These are phyloP conservation scores for Paecilomyces variotii DNA, from an alignment of 2,329 filamentous ascomycete genomes.

Conservation along the genomic window DNA sequence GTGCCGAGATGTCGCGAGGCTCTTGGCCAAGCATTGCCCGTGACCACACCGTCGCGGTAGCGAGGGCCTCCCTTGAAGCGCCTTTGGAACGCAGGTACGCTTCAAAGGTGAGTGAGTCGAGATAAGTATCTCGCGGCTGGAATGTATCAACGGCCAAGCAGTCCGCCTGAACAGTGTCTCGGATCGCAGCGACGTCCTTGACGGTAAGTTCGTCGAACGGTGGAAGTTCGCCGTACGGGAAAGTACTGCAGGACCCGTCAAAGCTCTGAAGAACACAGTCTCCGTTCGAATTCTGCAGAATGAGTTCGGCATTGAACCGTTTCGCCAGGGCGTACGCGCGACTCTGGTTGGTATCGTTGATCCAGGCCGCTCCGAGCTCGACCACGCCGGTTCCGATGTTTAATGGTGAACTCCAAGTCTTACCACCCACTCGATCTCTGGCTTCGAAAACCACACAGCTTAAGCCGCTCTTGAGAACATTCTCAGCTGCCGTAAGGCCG, in stretches of 20 bases:
- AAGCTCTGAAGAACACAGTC: conserved; percentile 23
- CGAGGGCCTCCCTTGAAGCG: too few species aligned
- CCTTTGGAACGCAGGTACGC: too few species aligned
- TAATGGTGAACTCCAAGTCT: conserved; percentile 24
- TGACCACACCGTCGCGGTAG: conserved; percentile 25
- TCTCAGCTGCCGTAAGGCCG: too few species aligned
- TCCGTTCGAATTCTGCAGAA: conserved; percentile 23
- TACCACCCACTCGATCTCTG: conserved; percentile 37
- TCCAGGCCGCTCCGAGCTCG: conserved; percentile 31
- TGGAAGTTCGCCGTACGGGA: conserved; percentile 8
- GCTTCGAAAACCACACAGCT: conserved; percentile 29
- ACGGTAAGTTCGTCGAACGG: not conserved
- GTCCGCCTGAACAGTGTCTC: too few species aligned
- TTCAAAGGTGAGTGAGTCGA: too few species aligned
- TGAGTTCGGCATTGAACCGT: conserved; percentile 19
- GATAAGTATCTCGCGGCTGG: too few species aligned
- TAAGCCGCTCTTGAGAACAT: too few species aligned
- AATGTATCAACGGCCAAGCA: too few species aligned
- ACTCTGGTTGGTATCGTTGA: conserved; percentile 24
- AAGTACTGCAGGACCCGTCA: conserved; percentile 4
- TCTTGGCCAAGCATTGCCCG: conserved; percentile 45
- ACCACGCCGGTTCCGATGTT: conserved; percentile 12
- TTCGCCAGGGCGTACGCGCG: conserved; percentile 20
- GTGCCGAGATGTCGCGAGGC: conserved; percentile 41
- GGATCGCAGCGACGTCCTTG: too few species aligned